Base-by-base conservation (phyloP, 176 grass and related monocot species). In the Alloteropsis semialata region DNA sequence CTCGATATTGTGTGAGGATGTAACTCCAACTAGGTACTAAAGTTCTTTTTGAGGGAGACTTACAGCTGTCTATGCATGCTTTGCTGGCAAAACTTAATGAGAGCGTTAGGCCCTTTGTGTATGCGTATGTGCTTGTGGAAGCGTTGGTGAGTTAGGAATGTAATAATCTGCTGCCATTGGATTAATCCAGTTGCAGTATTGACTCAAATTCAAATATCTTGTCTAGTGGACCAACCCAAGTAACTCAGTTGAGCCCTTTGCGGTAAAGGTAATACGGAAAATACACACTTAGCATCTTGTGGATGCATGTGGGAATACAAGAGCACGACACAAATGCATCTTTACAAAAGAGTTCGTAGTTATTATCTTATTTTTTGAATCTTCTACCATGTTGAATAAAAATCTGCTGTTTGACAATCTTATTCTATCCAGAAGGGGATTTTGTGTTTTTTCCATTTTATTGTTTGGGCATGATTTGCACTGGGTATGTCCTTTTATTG, bases 111-210 rank as follows among this genome's bases (percentile, higher is more conserved):
- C 21, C n/a, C 63, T 73, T 65, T 6, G 15, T 10, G 3, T 1
- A 28, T 12, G 5, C 29, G 19, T 53, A 53, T 53, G 18, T 18
- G 17, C 25, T 3, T 54, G 5, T 74, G 43, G 32, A 22, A 50
- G 45, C 65, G 33, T 66, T 22, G 11, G 22, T 68, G 60, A n/a
- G 39, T 13, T 50, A 22, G 77, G 45, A 79, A 25, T 66, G 63
- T 28, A 27, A 53, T 10, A 54, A 37, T 17, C 61, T 67, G 39
- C 10, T 68, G 27, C 43, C 18, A 65, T 66, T 36, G 70, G 30
- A 76, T 61, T 77, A 77, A 17, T 70, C 10, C 61, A 51, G 7
- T 65, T 81, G 16, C 56, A n/a, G 28, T 87, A 33, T 80, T 39
- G 57, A 53, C 51, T 45, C 45, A 55, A 55, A 42, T 38, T 74